Evolutionary conservation across 2,329 filamentous ascomycete genomes (phyloP), one percentile per base, ranked within the genome.

Genomic region (Arthroderma uncinatum): DNA sequence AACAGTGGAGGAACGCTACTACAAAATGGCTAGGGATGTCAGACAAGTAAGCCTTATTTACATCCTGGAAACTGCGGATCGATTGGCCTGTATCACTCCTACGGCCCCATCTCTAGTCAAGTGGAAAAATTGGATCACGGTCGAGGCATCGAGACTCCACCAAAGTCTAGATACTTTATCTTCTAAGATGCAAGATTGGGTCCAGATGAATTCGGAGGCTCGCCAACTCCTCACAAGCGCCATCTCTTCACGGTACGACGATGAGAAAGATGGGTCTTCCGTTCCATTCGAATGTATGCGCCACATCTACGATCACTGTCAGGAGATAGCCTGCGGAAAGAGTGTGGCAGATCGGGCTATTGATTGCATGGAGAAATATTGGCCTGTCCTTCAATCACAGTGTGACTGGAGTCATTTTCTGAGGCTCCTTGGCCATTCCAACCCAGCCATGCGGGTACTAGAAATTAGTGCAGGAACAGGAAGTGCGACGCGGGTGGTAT

Each of bases 391-490:
- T 42, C 39, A 42, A 42, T 42, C 39, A 42, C 19, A 23, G 16
- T 42, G 19, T 9, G 19, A 42, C 8, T 42, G 39, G 39, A 21
- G 39, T 10, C 39, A 21, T 7, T 42, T 42, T 42, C 19, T 42
- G 23, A 42, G 16, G 8, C 7, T 21, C 2, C 52, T 58, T 14
- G 53, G 53, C 8, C 61, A 62, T 44, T 55, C 48, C 4, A 62
- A 63, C 34, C 62, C 63, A 5, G 36, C 25, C 4, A 34, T 60
- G 21, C 53, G 52, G 5, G 37, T 63, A 25, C 56, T 64, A 2
- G 63, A 64, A 39, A 63, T 64, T 10, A 62, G 63, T 23, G 39
- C n/a, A 42, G 62, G 59, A 8, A 62, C 58, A 10, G 61, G 59
- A 0, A n/a, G 37, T n/a, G 14, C 48, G 2, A 34, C 53, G 6